Conservation (phyloP, 2,329 filamentous ascomycete genomes). For the Leptographium flavum region DNA sequence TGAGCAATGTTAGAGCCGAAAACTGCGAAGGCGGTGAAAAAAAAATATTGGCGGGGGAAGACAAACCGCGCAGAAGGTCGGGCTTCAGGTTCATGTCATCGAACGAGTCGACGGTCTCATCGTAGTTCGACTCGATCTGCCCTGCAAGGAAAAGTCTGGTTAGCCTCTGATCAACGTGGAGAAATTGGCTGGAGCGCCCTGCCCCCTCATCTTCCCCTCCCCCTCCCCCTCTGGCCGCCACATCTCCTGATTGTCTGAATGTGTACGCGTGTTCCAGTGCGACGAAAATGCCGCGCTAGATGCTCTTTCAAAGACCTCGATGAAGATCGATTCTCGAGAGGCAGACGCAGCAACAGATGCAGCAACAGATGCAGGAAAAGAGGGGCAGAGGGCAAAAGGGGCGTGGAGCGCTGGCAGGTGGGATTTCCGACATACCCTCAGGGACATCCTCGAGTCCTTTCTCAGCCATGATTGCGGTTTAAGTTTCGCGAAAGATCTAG, state of each 20-base stretch:
- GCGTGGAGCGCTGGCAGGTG: not conserved
- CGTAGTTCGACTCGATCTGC: slow-evolving; percentile 99
- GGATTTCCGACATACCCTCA: slow-evolving; percentile 55
- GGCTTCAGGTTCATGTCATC: slow-evolving; percentile 95
- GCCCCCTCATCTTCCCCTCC: not conserved
- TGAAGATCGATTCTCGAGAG: not conserved
- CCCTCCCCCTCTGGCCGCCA: not conserved
- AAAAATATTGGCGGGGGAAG: not conserved
- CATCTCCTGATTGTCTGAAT: not conserved
- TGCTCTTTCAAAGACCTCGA: not conserved
- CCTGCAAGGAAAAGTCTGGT: slow-evolving; percentile 35
- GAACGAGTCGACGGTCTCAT: slow-evolving; percentile 98
- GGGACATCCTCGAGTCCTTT: slow-evolving; percentile 98
- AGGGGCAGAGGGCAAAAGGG: not conserved
- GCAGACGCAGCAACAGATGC: not conserved
- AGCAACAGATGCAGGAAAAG: not conserved
- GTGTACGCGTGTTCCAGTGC: not conserved
- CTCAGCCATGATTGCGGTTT: slow-evolving; percentile 92
- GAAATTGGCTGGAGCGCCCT: not conserved
- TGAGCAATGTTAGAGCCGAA: slow-evolving; percentile 17
- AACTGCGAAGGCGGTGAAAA: too few species aligned
- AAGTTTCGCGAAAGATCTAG: slow-evolving; percentile 40
- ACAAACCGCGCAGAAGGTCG: slow-evolving; percentile 84
- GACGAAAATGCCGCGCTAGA: not conserved
- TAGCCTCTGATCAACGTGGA: not conserved